Evolutionary conservation across 208 protist genomes (phyloP), one percentile per base, ranked within the genome.

Genomic region (Trypanosoma boissoni): DNA sequence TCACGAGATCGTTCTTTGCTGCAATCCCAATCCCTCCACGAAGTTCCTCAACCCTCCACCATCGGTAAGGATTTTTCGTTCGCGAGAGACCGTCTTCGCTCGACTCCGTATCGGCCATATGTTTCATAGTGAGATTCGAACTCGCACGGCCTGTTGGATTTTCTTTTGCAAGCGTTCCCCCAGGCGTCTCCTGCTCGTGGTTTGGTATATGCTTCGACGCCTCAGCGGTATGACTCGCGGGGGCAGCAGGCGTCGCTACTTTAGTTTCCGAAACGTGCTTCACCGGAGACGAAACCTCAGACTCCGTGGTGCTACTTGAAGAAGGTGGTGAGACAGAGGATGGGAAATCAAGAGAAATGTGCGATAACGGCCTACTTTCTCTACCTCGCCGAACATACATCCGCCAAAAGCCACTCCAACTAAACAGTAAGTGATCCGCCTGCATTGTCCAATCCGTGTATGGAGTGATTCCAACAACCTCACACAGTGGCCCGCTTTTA

Each of bases 1-100:
- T 84, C 8, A 70, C 72, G 21, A 85, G 54, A 34, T 88, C 82
- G 50, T 90, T 85, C 60, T 86, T 88, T 48, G 81, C 62, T 26
- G 82, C 64, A 0, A 89, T 43, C 4, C 86, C 86, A 1, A 66
- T 72, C 21, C 86, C 86, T 24, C 83, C 72, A 37, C 79, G 79
- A 20, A 92, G 71, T 26, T 80, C 65, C 12, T 67, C 58, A 20
- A 85, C 69, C 21, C 44, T 26, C 72, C 72, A 87, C 75, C 74
- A 85, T 27, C 48, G 54, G 34, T 56, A 39, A 5, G 12, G 14
- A 3, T 28, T n/a, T n/a, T 14, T 5, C 8, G 62, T 26, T 3
- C n/a, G n/a, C n/a, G n/a, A n/a, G n/a, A n/a, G 18, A 46, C 14
- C 6, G 8, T 54, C 3, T 18, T 56, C n/a, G 37, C 32, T 39